These are phyloP conservation scores for Globisporangium carolinianum DNA, from an alignment of 352 stramenopile species.

Conservation along the genomic window DNA sequence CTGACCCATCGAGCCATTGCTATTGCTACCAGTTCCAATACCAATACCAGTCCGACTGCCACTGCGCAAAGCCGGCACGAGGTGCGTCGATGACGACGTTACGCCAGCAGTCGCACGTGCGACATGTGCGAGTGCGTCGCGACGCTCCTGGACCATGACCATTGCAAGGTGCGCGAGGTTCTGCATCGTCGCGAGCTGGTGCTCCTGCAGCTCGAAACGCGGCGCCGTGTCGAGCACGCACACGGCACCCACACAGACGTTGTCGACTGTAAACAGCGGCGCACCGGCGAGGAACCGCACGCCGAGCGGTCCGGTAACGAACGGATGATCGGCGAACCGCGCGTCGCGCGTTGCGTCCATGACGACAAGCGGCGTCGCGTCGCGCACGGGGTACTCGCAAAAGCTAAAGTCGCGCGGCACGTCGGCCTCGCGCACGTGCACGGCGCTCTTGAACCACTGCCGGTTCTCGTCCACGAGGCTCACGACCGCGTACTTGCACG, in stretches of 20 bases:
- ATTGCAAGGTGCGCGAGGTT: conserved; percentile 79
- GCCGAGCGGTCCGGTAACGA: conserved; percentile 85
- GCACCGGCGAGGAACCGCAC: conserved; percentile 93
- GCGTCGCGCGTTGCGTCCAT: conserved; percentile 84
- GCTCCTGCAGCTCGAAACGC: conserved; percentile 54
- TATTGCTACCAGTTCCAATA: no score
- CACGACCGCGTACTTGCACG: conserved; percentile 76
- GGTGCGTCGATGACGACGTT: conserved; percentile 23
- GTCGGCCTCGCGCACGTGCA: conserved; percentile 70
- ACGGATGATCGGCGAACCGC: conserved; percentile 85
- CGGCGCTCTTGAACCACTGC: conserved; percentile 93
- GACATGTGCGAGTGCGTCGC: conserved; percentile 58
- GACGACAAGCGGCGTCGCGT: conserved; percentile 75
- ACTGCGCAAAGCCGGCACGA: conserved; percentile 20
- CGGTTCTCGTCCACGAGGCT: conserved; percentile 90
- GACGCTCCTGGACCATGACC: conserved; percentile 82
- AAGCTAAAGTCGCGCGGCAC: conserved; percentile 83
- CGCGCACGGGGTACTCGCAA: conserved; percentile 72
- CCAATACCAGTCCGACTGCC: not conserved
- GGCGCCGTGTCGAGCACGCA: conserved; percentile 76
- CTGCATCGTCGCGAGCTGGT: conserved; percentile 79
- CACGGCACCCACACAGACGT: conserved; percentile 67
- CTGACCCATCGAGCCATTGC: not conserved
- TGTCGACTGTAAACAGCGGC: conserved; percentile 86
- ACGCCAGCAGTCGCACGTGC: conserved; percentile 12